Conservation (phyloP, 2,329 filamentous ascomycete genomes). For the Hypomyces perniciosus region DNA sequence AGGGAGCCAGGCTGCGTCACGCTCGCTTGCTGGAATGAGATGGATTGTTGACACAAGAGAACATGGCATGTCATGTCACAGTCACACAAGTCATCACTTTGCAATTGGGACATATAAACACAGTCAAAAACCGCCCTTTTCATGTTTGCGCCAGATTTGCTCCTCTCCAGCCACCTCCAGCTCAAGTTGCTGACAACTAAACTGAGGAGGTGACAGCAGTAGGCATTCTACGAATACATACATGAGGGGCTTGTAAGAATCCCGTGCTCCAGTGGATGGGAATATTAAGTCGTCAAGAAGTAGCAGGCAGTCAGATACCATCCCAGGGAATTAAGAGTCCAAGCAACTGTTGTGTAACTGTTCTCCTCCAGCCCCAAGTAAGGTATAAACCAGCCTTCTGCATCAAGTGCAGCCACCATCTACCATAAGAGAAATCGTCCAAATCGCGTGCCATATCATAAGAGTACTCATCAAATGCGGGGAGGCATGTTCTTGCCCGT, state of each 20-base stretch:
- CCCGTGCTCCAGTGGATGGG: conserved; percentile 23
- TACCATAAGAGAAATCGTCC: conserved; percentile 34
- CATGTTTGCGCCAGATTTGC: conserved; percentile 30
- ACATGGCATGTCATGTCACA: neutral
- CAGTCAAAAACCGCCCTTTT: conserved; percentile 26
- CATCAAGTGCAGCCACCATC: conserved; percentile 27
- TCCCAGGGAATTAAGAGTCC: conserved; percentile 22
- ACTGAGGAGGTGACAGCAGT: conserved; percentile 27
- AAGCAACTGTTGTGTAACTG: conserved; percentile 20
- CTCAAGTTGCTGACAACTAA: conserved; percentile 33
- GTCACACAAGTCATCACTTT: neutral
- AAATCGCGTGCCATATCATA: conserved; percentile 36
- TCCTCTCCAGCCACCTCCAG: conserved; percentile 25
- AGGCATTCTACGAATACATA: conserved; percentile 31
- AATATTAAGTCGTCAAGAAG: conserved; percentile 26
- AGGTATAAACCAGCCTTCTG: conserved; percentile 22
- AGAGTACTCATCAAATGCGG: conserved; percentile 26
- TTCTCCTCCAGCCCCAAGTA: conserved; percentile 21
- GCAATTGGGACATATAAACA: neutral
- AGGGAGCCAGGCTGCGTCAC: too few relatives aligned
- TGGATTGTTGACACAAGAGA: neutral
- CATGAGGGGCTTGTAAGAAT: conserved; percentile 22
- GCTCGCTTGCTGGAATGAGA: too few relatives aligned
- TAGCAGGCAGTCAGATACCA: conserved; percentile 23
- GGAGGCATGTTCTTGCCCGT: conserved; percentile 21